Evolutionary conservation across 306 rosid genomes (phyloP), one percentile per base, ranked within the genome.

Genomic region (Rosa rugosa): DNA sequence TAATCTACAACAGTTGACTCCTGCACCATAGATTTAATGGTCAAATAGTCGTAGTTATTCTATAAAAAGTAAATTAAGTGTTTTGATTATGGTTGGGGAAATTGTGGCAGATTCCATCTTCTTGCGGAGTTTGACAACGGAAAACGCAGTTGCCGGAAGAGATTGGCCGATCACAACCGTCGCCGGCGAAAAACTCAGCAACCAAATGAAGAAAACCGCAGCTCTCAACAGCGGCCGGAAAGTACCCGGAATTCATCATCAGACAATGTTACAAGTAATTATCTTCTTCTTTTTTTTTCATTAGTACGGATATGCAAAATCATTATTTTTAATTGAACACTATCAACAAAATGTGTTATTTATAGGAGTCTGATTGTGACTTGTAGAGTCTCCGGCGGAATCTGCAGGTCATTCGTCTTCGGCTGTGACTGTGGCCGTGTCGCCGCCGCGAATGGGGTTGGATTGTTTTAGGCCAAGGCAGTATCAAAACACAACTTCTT

Each of bases 101-200:
- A 4, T 36, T 56, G 20, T 69, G 73, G 72, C 86, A 95, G 99
- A 89, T 95, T 95, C 73, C 99, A 95, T 83, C 88, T 91, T 44
- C 93, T 95, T n/a, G 72, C 91, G 5, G 99, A 95, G 85, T 95
- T 95, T 42, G 99, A 95, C 72, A 93, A 95, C 47, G 99, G 99
- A 63, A 95, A 95, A 80, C 94, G 99, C 45, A 95, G 99, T 83
- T 95, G 99, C 88, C 88, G 99, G 83, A 95, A 92, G 87, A 88
- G 99, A 77, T 41, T 95, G 79, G 99, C 99, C 1, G 99, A 95
- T 80, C 99, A 95, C 80, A 95, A 95, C 81, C 99, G 99, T 71
- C 93, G 99, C 57, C 66, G 99, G 80, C 87, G 99, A 75, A 95
- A 95, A 87, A 90, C 92, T 56, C 98, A 91, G 62, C 99, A 85